These are phyloP conservation scores for Neurospora crassa DNA, from an alignment of 2,329 filamentous ascomycete species.

Conservation along the genomic window DNA sequence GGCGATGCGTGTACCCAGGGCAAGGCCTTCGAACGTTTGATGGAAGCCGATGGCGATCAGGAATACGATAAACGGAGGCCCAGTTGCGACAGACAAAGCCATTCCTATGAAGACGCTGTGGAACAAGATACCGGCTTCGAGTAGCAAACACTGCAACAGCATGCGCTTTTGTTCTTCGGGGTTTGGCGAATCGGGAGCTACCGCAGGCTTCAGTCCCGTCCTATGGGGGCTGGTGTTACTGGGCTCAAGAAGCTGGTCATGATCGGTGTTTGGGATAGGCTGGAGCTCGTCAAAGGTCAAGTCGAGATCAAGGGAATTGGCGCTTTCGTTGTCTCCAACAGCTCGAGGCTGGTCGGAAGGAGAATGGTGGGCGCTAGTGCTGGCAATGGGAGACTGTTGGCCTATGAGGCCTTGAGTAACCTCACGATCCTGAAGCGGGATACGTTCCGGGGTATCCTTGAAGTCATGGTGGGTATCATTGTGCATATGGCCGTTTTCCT, in stretches of 20 bases:
- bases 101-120: conserved; percentile 83
- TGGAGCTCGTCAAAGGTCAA: conserved; percentile 53
- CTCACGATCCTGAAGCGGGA: conserved; percentile 42
- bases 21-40: conserved; percentile 82
- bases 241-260: conserved; percentile 16
- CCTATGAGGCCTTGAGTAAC: conserved; percentile 46
- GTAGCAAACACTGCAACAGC: conserved; percentile 66
- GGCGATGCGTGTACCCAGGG: conserved; percentile 75
- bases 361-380: conserved; percentile 36
- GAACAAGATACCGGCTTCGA: conserved; percentile 77
- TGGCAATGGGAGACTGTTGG: conserved; percentile 47
- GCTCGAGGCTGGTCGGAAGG: conserved; percentile 21
- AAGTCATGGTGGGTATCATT: conserved; percentile 26
- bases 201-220: not conserved
- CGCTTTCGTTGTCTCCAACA: conserved; percentile 33
- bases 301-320: conserved; percentile 40
- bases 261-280: conserved; percentile 26
- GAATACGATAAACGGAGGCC: conserved; percentile 70
- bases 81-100: conserved; percentile 73
- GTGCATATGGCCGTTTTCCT: conserved; percentile 17
- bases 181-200: conserved; percentile 20
- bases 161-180: conserved; percentile 55
- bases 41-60: conserved; percentile 75
- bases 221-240: conserved; percentile 9
- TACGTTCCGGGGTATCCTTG: conserved; percentile 35